A percentile compares a stretch with the other conserved stretches of the same genome.
Conservation (phyloP, 192 early-diverging fungal species). For the Podila epigama region DNA sequence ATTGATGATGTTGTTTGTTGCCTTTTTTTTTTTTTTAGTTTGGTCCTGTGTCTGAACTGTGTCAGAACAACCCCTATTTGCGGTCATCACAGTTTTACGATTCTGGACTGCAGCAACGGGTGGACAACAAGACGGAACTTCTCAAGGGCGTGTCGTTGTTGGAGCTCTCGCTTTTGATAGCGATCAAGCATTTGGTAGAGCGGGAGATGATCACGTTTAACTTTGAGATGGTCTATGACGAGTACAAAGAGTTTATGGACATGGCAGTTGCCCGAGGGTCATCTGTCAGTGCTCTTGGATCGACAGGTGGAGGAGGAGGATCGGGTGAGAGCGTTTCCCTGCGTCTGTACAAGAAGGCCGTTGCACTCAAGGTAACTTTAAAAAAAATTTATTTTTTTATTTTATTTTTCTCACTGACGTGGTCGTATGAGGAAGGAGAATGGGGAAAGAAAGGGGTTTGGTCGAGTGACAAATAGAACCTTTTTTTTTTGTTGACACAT, state of each 20-base stretch:
- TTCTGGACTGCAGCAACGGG: conserved; percentile 51
- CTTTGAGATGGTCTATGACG: conserved; percentile 95
- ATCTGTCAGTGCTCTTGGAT: conserved; percentile 18
- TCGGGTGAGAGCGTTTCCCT: conserved; percentile 59
- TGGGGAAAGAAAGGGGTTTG: background rate
- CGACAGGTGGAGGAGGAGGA: conserved; percentile 16
- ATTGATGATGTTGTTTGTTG: background rate
- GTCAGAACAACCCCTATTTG: conserved; percentile 44
- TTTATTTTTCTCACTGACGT: too few relatives aligned
- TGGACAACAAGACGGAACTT: conserved; percentile 62
- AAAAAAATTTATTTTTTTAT: too few relatives aligned
- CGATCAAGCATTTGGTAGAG: conserved; percentile 75
- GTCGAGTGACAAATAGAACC: background rate
- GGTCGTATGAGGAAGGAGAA: background rate
- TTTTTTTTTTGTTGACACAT: background rate
- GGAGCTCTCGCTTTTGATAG: conserved; percentile 80
- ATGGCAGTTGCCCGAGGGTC: conserved; percentile 56
- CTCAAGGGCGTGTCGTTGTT: conserved; percentile 77
- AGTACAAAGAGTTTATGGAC: conserved; percentile 87
- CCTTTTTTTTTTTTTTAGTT: conserved; percentile 27
- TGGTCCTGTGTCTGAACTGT: conserved; percentile 52
- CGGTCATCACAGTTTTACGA: conserved; percentile 44
- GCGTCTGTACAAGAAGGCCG: conserved; percentile 77
- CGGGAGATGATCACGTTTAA: conserved; percentile 79
- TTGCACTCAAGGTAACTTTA: conserved; percentile 80